Conservation (phyloP, 805 yeast genomes). For the Wickerhamomyces rabaulensis region DNA sequence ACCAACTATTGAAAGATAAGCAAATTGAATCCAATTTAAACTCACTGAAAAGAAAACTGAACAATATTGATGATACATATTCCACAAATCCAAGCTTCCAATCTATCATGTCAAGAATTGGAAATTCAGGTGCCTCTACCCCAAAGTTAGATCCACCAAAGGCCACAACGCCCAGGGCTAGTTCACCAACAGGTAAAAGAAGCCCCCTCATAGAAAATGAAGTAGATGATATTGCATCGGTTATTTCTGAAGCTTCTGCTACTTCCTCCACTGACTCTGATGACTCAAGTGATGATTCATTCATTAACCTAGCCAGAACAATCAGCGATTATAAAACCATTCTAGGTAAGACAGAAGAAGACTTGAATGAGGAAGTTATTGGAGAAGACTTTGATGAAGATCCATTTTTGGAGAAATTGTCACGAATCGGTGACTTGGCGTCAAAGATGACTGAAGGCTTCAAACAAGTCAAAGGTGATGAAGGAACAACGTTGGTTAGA, state of each 20-base stretch:
- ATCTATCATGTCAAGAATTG: constrained; percentile 6
- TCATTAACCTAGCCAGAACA: constrained; percentile 6
- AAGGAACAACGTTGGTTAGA: constrained; percentile 30
- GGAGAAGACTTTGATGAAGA: not conserved
- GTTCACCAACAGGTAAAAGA: not conserved
- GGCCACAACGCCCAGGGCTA: not conserved
- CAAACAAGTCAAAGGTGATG: constrained; percentile 29
- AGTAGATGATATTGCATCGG: constrained; percentile 1
- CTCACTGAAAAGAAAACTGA: constrained; percentile 8
- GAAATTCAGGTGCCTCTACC: not conserved
- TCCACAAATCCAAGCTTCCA: constrained; percentile 7
- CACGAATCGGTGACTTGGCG: constrained; percentile 19
- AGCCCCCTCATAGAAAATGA: not conserved
- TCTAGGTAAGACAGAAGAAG: constrained; percentile 3
- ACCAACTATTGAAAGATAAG: constrained; percentile 22
- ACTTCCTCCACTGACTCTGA: constrained; percentile 6
- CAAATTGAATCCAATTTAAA: constrained; percentile 3
- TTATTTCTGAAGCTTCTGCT: not conserved
- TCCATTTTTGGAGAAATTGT: constrained; percentile 9
- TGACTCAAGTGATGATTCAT: constrained; percentile 4
- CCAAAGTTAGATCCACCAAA: not conserved
- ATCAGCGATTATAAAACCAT: constrained; percentile 4
- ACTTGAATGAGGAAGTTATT: constrained; percentile 1
- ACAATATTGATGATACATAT: constrained; percentile 6
- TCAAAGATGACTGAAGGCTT: constrained; percentile 17